Evolutionary conservation across 2,329 filamentous ascomycete genomes (phyloP), one percentile per base, ranked within the genome.

Genomic region (Westerdykella ornata): DNA sequence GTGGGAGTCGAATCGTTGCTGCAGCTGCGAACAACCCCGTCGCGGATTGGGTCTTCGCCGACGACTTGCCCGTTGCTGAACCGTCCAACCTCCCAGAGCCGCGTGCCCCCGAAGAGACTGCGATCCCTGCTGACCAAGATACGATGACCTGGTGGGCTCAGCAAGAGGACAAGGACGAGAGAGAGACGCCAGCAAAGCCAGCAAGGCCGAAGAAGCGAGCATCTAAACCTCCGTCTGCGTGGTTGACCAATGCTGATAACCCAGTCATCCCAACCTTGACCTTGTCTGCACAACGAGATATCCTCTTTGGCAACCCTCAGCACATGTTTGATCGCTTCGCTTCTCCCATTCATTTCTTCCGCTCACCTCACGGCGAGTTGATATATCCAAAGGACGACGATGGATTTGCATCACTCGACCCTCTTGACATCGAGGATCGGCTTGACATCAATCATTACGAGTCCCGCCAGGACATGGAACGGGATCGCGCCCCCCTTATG

Each of bases 241-340:
- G 60, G 63, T 53, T 56, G 35, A 43, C 40, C 22, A 43, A 59
- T 35, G 44, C 49, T n/a, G 51, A 59, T 29, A 59, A 56, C 38
- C 17, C 41, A 5, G 33, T 49, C 5, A 38, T 69, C n/a, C 59
- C 62, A 1, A 50, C 54, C 0, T 30, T 52, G 19, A 54, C 52
- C 6, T 46, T 72, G 9, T 51, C 59, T 14, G 49, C 48, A 14
- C 54, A 67, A 17, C 59, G 71, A 37, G 52, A 60, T 13, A 37
- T 51, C 1, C 47, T 72, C 1, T 76, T 76, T 50, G 48, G 53
- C 8, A 66, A 60, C 34, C 60, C 66, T 9, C 65, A 68, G 31
- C 54, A 68, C 38, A 72, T 65, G 43, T 72, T 72, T 42, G 72
- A 75, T 49, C 67, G 69, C 3, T 75, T 75, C 48, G 71, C 70